Evolutionary conservation across 2,329 filamentous ascomycete genomes (phyloP).

Genomic region (Juglanconis sp.): DNA sequence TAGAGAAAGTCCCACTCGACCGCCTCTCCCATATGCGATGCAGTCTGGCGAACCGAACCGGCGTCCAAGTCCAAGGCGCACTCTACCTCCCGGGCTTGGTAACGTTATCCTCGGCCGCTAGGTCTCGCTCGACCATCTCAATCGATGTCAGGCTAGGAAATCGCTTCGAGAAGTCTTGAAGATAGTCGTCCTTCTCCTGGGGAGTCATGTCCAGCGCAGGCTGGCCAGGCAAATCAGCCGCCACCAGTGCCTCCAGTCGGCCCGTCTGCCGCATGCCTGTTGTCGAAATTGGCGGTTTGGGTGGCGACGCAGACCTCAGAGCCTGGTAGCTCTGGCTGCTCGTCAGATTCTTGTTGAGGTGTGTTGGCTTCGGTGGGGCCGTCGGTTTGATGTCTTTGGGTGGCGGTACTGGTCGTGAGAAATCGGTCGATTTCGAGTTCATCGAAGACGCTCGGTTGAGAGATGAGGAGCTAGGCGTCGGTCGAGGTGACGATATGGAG

Average conservation of each 20-base stretch:
- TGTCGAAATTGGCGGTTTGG: slow-evolving; percentile 34
- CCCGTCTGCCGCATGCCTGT: slow-evolving; percentile 25
- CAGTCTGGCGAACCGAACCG: slow-evolving; percentile 9
- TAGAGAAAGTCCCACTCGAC: not conserved
- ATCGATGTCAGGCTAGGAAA: slow-evolving; percentile 83
- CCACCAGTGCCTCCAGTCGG: slow-evolving; percentile 37
- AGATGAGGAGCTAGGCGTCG: slow-evolving; percentile 12
- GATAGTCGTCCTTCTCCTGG: slow-evolving; percentile 62
- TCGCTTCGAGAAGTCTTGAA: slow-evolving; percentile 72
- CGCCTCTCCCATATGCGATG: slow-evolving; percentile 8
- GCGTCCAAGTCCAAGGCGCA: slow-evolving; percentile 13
- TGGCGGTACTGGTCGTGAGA: slow-evolving; percentile 27
- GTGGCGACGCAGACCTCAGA: slow-evolving; percentile 39
- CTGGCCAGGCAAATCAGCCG: slow-evolving; percentile 45
- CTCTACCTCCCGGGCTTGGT: slow-evolving; percentile 18
- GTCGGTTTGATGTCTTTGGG: slow-evolving; percentile 39
- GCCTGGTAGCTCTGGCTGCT: slow-evolving; percentile 10
- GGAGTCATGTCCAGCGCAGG: slow-evolving; percentile 53
- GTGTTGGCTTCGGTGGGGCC: slow-evolving; percentile 60
- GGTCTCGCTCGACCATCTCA: slow-evolving; percentile 79
- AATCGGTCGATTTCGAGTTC: not conserved
- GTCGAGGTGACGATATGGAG: slow-evolving; percentile 25
- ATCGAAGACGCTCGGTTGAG: slow-evolving; percentile 21
- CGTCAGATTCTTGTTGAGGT: slow-evolving; percentile 55
- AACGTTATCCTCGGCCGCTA: slow-evolving; percentile 35